Evolutionary conservation across 1,284 basidiomycete species (phyloP).

Genomic region (Cutaneotrichosporon sp.): DNA sequence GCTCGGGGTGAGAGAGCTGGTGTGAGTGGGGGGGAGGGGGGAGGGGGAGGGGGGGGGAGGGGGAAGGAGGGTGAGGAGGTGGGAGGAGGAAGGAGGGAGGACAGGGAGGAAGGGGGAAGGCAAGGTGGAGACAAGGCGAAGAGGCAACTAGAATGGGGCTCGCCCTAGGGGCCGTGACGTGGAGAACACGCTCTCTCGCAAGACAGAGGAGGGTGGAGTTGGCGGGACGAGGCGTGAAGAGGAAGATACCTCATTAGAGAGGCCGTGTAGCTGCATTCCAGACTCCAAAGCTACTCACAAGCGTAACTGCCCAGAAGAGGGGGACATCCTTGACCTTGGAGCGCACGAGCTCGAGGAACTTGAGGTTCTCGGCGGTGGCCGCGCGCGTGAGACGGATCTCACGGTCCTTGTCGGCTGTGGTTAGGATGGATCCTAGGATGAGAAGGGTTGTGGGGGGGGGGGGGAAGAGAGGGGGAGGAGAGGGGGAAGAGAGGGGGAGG

Average conservation of each 20-base stretch:
- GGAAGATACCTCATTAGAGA: too few species aligned
- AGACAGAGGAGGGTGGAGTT: too few species aligned
- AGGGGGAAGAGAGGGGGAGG: not conserved
- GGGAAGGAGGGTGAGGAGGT: not conserved
- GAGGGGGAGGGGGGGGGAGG: too few species aligned
- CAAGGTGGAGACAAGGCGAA: too few species aligned
- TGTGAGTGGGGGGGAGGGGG: not conserved
- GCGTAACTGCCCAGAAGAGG: slow-evolving; percentile 42
- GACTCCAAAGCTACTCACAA: slow-evolving; percentile 30
- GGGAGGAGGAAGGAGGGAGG: not conserved
- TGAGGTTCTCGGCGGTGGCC: slow-evolving; percentile 31
- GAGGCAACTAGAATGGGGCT: too few species aligned
- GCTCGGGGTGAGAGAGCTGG: slow-evolving; percentile 33
- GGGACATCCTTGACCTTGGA: slow-evolving; percentile 40
- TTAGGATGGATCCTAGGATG: not conserved
- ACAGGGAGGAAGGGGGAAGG: too few species aligned
- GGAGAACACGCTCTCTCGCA: too few species aligned
- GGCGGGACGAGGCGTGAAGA: too few species aligned
- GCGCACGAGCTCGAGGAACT: slow-evolving; percentile 33
- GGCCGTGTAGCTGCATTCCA: not conserved
- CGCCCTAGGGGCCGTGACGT: too few species aligned
- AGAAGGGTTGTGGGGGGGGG: not conserved
- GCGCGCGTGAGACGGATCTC: slow-evolving; percentile 33
- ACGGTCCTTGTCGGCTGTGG: slow-evolving; percentile 37
- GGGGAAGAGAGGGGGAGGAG: not conserved